phyloP scores from a whole-genome alignment of 2,329 filamentous ascomycete genomes.

The Dothideomycetes sp. region DNA sequence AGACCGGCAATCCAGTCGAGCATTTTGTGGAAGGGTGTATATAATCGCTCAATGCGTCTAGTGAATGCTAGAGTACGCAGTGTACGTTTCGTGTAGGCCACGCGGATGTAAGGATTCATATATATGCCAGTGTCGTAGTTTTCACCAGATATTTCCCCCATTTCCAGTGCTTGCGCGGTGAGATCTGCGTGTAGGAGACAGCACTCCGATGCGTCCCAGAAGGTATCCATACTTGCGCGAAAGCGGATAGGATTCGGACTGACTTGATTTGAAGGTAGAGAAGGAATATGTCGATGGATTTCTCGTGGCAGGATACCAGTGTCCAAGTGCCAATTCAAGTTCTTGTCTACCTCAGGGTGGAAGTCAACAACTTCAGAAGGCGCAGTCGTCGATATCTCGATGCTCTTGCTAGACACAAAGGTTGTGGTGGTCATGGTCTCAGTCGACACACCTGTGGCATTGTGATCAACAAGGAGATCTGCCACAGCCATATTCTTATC shows the following conservation, averaged over 20 bases:
- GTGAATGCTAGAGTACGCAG: conserved; percentile 49
- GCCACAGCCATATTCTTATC: background rate
- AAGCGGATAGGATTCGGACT: conserved; percentile 32
- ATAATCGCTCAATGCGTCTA: conserved; percentile 55
- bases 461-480: background rate
- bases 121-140: conserved; percentile 52
- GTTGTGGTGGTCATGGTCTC: background rate
- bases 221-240: conserved; percentile 29
- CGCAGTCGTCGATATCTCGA: background rate
- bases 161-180: conserved; percentile 3
- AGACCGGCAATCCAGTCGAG: conserved; percentile 43
- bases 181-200: conserved; percentile 38
- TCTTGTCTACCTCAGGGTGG: background rate
- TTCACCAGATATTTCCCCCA: conserved; percentile 1
- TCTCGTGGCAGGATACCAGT: background rate
- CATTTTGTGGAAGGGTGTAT: conserved; percentile 47
- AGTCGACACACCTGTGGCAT: background rate
- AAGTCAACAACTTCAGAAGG: background rate
- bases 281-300: background rate
- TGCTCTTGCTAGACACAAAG: background rate
- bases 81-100: conserved; percentile 51
- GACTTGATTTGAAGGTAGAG: background rate
- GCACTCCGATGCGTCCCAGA: conserved; percentile 38
- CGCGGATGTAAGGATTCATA: conserved; percentile 65
- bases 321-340: background rate